Conservation (phyloP, 345 rosid species). For the Noccaea caerulescens region DNA sequence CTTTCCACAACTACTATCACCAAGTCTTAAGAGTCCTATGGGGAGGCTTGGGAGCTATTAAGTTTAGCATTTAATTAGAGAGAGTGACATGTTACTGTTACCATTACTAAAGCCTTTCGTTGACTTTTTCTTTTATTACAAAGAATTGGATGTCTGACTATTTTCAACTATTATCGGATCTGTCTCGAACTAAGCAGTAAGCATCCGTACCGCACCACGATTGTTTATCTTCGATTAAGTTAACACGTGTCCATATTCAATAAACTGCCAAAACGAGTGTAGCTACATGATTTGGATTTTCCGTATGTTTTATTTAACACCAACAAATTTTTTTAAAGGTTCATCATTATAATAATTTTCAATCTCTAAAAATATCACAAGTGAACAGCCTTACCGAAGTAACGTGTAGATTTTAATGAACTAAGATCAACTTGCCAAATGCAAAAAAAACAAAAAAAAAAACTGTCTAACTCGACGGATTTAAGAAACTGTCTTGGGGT, state of each 20-base stretch:
- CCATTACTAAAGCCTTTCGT: constrained; percentile 19
- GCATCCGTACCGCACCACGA: constrained; percentile 24
- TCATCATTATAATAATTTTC: background rate
- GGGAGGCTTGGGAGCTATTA: constrained; percentile 15
- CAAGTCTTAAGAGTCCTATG: background rate
- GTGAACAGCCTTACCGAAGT: no score
- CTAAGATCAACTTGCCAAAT: background rate
- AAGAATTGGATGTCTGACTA: background rate
- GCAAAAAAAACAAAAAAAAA: background rate
- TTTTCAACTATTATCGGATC: constrained; percentile 26
- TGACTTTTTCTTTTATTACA: constrained; percentile 10
- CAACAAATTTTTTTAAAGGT: background rate
- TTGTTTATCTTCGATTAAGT: constrained; percentile 6
- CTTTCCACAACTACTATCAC: constrained; percentile 35
- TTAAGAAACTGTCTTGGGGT: no score
- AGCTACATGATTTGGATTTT: background rate
- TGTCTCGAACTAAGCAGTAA: constrained; percentile 30
- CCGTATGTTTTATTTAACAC: background rate
- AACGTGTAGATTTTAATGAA: no score
- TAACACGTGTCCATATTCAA: constrained; percentile 25
- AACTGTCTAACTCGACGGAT: no score
- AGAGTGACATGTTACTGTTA: constrained; percentile 22
- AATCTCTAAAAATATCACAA: no score
- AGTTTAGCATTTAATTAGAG: constrained; percentile 20
- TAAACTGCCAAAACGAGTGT: background rate